A percentile compares a stretch with the other conserved stretches of the same genome.
These are phyloP conservation scores for Cerrena zonata DNA, from an alignment of 1,284 basidiomycete genomes.

Conservation along the genomic window DNA sequence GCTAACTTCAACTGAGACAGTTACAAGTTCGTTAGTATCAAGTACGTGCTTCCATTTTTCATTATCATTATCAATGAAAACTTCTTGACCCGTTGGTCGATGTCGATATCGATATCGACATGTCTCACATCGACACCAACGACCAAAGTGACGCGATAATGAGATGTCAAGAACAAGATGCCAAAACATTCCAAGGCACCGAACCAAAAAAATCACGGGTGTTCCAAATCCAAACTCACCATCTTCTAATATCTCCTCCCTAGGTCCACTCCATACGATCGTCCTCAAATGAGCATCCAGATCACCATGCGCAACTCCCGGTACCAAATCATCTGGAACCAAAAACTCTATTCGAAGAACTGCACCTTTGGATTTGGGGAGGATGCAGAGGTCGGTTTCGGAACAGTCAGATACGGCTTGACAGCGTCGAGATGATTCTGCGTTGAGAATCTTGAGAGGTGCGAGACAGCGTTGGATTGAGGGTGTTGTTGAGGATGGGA, in stretches of 20 bases:
- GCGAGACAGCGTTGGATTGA: constrained; percentile 42
- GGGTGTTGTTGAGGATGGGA: neutral
- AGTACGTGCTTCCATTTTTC: neutral
- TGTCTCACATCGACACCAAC: too few species aligned
- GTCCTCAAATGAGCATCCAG: constrained; percentile 13
- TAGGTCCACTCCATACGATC: constrained; percentile 67
- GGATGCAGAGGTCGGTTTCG: constrained; percentile 36
- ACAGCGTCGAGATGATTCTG: constrained; percentile 28
- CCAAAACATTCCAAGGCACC: too few species aligned
- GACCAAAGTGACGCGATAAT: too few species aligned
- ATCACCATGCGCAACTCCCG: neutral
- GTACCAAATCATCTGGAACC: constrained; percentile 7
- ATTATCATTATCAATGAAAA: neutral
- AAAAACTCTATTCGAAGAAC: constrained; percentile 43
- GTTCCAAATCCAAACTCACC: constrained; percentile 37
- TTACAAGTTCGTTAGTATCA: neutral
- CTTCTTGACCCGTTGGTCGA: too few species aligned
- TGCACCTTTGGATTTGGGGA: constrained; percentile 39
- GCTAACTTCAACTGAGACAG: constrained; percentile 48
- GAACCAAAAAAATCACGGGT: neutral
- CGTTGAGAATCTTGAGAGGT: constrained; percentile 45
- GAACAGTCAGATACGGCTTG: constrained; percentile 31
- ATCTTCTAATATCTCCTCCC: constrained; percentile 63
- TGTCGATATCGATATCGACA: too few species aligned
- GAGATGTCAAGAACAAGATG: too few species aligned